phyloP scores from a whole-genome alignment of 169 alveolate species.

The Eimeria nieschulzi region DNA sequence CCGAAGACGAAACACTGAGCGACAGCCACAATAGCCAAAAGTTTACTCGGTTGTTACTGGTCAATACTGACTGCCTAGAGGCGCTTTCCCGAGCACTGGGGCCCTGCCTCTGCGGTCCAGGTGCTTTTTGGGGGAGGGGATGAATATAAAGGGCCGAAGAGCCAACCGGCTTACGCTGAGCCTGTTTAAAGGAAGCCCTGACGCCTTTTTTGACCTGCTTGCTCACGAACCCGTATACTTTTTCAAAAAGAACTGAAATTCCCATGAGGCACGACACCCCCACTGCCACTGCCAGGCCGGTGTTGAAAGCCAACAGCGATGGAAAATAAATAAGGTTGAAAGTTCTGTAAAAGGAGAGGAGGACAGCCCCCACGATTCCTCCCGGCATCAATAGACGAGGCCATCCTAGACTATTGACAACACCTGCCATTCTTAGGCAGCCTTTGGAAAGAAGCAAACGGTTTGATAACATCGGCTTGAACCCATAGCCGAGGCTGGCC shows the following conservation, averaged over 20 bases:
- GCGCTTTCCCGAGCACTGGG: neutral
- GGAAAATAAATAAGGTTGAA: slow-evolving; percentile 28
- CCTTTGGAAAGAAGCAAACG: slow-evolving; percentile 32
- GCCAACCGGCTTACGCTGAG: slow-evolving; percentile 31
- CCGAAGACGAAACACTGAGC: slow-evolving; percentile 37
- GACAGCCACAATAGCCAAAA: neutral
- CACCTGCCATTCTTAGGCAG: slow-evolving; percentile 37
- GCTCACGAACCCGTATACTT: slow-evolving; percentile 11
- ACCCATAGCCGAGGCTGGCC: slow-evolving; percentile 18
- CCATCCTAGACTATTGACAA: slow-evolving; percentile 4
- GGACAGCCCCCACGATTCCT: slow-evolving; percentile 44
- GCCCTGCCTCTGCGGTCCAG: too few species aligned
- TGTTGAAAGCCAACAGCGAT: slow-evolving; percentile 43
- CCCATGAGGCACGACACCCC: slow-evolving; percentile 60
- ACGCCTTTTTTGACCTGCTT: slow-evolving; percentile 8
- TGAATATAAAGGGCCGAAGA: neutral
- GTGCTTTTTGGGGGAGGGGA: neutral
- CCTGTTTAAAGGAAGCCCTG: slow-evolving; percentile 24
- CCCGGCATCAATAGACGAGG: slow-evolving; percentile 39
- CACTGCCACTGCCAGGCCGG: slow-evolving; percentile 61
- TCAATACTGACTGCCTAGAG: neutral
- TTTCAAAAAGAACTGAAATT: slow-evolving; percentile 15
- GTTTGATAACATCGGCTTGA: neutral
- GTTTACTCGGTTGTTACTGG: too few species aligned
- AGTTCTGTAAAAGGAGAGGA: slow-evolving; percentile 17